A percentile compares a stretch with the other conserved stretches of the same genome.
Conservation (phyloP, 2,329 filamentous ascomycete genomes). For the Davidsoniella neocaledoniae region DNA sequence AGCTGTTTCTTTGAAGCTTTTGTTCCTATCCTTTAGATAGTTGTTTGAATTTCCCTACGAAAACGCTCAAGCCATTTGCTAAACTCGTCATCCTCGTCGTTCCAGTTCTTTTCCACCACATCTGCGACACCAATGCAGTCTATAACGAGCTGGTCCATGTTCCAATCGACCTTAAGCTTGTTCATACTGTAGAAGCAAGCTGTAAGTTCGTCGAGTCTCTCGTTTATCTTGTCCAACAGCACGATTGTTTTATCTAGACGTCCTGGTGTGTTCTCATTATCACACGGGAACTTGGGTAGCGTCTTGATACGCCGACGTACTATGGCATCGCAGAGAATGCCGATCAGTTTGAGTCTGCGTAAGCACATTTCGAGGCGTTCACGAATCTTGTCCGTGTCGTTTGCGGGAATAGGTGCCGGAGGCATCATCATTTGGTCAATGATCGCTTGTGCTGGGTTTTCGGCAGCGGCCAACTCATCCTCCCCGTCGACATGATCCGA, state of each 20-base stretch:
- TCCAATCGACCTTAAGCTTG: conserved; percentile 36
- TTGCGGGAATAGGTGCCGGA: conserved; percentile 41
- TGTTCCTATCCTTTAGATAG: background rate
- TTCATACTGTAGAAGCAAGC: conserved; percentile 56
- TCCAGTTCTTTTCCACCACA: conserved; percentile 43
- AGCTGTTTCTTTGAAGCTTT: too few species aligned
- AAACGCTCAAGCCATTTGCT: conserved; percentile 54
- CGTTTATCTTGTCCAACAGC: conserved; percentile 42
- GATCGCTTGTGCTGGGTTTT: conserved; percentile 31
- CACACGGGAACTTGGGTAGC: conserved; percentile 26
- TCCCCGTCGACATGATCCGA: conserved; percentile 39
- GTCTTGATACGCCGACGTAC: conserved; percentile 52
- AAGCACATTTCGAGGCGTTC: conserved; percentile 47
- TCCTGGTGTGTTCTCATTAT: conserved; percentile 19
- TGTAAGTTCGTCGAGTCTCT: conserved; percentile 54
- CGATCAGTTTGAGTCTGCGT: conserved; percentile 48
- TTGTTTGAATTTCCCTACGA: conserved; percentile 27
- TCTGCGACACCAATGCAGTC: conserved; percentile 40
- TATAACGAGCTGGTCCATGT: conserved; percentile 41
- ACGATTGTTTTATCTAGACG: conserved; percentile 40
- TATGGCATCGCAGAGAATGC: conserved; percentile 51
- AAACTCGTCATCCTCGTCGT: conserved; percentile 55
- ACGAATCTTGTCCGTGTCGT: conserved; percentile 46
- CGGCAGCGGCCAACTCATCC: conserved; percentile 28
- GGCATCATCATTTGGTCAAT: conserved; percentile 53